phyloP scores from a whole-genome alignment of 1,284 basidiomycete genomes.

The Irpex sp. region DNA sequence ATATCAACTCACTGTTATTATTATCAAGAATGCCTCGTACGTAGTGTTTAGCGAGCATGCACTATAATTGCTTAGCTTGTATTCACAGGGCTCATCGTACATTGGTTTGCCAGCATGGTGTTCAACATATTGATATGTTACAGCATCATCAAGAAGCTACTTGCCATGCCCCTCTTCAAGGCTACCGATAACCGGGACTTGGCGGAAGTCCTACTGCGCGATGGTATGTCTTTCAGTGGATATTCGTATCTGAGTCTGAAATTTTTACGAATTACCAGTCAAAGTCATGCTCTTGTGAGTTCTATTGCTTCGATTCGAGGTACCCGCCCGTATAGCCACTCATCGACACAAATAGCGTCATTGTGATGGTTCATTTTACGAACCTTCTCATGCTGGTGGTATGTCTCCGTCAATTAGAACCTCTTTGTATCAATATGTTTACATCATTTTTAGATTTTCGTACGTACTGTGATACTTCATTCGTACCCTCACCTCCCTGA shows the following conservation, averaged over 20 bases:
- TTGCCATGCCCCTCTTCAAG: background rate
- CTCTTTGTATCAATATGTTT: background rate
- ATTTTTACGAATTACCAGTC: background rate
- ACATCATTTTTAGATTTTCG: background rate
- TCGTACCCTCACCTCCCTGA: background rate
- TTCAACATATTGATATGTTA: constrained; percentile 7
- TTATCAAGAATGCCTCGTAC: constrained; percentile 6
- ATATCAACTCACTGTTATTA: background rate
- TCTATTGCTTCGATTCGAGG: background rate
- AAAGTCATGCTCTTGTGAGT: background rate
- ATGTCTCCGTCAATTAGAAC: background rate
- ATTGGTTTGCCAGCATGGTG: constrained; percentile 5
- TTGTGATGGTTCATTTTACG: background rate
- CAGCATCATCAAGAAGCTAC: background rate
- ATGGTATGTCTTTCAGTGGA: background rate
- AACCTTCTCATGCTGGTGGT: constrained; percentile 1
- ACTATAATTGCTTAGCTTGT: background rate
- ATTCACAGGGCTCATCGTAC: background rate
- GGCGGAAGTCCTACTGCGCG: background rate
- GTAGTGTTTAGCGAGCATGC: background rate
- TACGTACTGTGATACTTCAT: background rate
- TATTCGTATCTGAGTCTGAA: background rate
- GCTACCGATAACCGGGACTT: background rate
- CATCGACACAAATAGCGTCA: background rate
- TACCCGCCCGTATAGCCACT: background rate